phyloP scores from a whole-genome alignment of 257 asterid species.

The Nicotiana knightiana region DNA sequence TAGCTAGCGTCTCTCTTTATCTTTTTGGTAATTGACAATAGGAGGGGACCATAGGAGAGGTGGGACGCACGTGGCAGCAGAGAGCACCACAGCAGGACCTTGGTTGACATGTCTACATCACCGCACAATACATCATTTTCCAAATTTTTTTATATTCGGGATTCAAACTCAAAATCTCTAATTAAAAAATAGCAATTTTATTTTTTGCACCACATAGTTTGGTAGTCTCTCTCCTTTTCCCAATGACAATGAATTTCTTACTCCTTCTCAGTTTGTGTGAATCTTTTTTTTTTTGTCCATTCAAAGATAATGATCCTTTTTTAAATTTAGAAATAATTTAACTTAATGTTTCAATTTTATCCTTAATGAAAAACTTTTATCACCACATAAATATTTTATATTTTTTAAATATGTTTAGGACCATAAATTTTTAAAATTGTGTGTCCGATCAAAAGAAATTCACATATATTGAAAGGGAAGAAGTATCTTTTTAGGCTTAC shows the following conservation, averaged over 20 bases:
- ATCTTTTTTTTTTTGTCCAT: too few relatives aligned
- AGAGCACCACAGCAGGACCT: constrained; percentile 26
- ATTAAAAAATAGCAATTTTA: accelerated
- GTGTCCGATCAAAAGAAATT: accelerated
- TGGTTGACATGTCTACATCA: constrained; percentile 53
- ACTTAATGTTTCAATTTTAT: too few relatives aligned
- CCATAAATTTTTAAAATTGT: too few relatives aligned
- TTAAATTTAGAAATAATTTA: too few relatives aligned
- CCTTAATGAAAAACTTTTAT: too few relatives aligned
- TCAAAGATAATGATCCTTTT: too few relatives aligned
- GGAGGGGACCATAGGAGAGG: constrained; percentile 13
- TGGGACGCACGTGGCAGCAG: constrained; percentile 24
- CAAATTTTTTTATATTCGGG: too few relatives aligned
- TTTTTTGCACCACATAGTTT: accelerated
- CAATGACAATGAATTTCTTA: background rate
- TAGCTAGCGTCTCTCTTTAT: background rate
- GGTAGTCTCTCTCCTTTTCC: background rate
- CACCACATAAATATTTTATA: too few relatives aligned
- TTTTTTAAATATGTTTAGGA: too few relatives aligned
- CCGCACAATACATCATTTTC: background rate
- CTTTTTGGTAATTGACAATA: background rate
- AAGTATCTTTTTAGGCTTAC: background rate
- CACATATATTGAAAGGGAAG: accelerated
- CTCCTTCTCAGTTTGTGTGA: too few relatives aligned
- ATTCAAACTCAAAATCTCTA: accelerated